These are phyloP conservation scores for Tetrapisispora iriomotensis DNA, from an alignment of 805 yeast genomes.

Conservation along the genomic window DNA sequence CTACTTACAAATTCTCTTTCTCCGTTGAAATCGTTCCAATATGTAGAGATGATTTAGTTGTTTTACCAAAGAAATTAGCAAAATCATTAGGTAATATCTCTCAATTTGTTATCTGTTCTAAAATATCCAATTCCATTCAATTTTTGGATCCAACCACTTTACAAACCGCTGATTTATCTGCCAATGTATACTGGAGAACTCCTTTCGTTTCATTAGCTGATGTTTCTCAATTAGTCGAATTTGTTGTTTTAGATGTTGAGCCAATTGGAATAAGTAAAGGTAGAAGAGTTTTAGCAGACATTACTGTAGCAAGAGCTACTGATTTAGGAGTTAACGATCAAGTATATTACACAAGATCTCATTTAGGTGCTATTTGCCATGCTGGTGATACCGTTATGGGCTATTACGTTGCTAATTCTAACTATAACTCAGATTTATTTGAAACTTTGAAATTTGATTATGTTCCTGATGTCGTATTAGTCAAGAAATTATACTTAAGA, in stretches of 20 bases:
- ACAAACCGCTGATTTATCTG: constrained; percentile 63
- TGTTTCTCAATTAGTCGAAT: constrained; percentile 69
- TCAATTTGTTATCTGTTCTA: constrained; percentile 74
- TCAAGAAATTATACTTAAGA: constrained; percentile 82
- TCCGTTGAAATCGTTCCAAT: constrained; percentile 93
- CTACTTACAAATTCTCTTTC: constrained; percentile 81
- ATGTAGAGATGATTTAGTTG: constrained; percentile 93
- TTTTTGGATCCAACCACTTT: constrained; percentile 78
- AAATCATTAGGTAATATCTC: constrained; percentile 73
- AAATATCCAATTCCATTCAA: constrained; percentile 73
- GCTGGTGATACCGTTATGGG: constrained; percentile 96
- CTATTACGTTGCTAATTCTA: constrained; percentile 73
- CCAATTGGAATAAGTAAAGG: constrained; percentile 77
- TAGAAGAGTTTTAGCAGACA: constrained; percentile 75
- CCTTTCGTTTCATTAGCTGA: constrained; percentile 75
- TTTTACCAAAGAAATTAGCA: constrained; percentile 81
- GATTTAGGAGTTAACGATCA: constrained; percentile 84
- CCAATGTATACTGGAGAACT: constrained; percentile 68
- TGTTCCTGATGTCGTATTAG: constrained; percentile 76
- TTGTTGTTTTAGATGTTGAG: constrained; percentile 86
- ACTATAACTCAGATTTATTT: constrained; percentile 81
- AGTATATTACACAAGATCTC: constrained; percentile 78
- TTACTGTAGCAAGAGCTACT: constrained; percentile 78
- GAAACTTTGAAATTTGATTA: constrained; percentile 54
- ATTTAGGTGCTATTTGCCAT: constrained; percentile 86